These are phyloP conservation scores for Calonectria multiphialidica DNA, from an alignment of 2,329 filamentous ascomycete species.

Conservation along the genomic window DNA sequence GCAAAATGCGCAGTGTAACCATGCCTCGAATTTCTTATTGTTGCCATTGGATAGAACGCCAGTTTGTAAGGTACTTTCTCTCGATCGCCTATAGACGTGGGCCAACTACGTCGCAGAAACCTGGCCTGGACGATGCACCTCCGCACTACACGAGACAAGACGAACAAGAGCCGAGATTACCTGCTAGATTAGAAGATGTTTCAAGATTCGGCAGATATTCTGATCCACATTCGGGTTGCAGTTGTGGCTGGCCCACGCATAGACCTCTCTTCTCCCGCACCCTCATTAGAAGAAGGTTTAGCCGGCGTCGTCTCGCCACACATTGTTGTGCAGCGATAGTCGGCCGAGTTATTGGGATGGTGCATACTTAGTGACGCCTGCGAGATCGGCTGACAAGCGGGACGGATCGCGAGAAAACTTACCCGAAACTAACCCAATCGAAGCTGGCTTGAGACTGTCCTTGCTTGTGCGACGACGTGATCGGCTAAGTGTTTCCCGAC, in stretches of 20 bases:
- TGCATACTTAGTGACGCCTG: background rate
- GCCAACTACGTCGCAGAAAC: too few relatives aligned
- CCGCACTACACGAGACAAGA: background rate
- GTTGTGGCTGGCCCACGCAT: background rate
- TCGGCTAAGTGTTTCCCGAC: background rate
- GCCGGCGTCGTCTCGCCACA: background rate
- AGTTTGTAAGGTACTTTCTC: too few relatives aligned
- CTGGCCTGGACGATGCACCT: too few relatives aligned
- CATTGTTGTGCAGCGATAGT: background rate
- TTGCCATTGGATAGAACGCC: too few relatives aligned
- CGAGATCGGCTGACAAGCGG: constrained; percentile 7
- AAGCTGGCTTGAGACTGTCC: background rate
- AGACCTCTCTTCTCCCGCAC: background rate
- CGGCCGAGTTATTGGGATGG: background rate
- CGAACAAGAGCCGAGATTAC: background rate
- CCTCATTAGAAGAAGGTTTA: background rate
- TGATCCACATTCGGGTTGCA: background rate
- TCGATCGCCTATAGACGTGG: too few relatives aligned
- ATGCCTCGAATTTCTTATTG: too few relatives aligned
- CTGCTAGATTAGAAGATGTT: background rate
- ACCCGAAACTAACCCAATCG: background rate
- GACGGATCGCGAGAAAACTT: background rate
- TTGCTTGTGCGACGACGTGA: background rate
- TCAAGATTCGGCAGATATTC: background rate
- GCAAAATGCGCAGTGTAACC: too few relatives aligned